Evolutionary conservation across 106 monocot genomes (phyloP).

Genomic region (Posidonia australis): DNA sequence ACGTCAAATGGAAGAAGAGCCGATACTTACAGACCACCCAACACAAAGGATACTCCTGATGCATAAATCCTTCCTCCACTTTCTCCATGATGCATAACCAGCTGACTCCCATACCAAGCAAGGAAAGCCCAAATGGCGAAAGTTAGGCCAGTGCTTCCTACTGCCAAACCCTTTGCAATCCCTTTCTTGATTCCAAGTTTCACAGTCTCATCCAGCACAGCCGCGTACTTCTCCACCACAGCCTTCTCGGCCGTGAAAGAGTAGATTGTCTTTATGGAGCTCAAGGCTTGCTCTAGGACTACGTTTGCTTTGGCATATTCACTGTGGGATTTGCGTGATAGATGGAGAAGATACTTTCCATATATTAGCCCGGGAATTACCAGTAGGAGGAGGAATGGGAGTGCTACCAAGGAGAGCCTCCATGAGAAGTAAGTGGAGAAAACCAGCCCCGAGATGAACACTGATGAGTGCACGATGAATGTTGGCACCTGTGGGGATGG

Average conservation of each 20-base stretch:
- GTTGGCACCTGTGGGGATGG: constrained; percentile 76
- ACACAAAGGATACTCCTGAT: constrained; percentile 56
- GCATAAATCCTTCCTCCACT: constrained; percentile 74
- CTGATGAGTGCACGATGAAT: constrained; percentile 61
- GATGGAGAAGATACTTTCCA: constrained; percentile 53
- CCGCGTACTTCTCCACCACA: constrained; percentile 33
- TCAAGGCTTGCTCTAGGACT: constrained; percentile 49
- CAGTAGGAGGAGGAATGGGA: constrained; percentile 51
- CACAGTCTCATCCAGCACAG: constrained; percentile 34
- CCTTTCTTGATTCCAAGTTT: constrained; percentile 69
- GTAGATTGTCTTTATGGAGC: constrained; percentile 64
- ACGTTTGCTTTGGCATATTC: constrained; percentile 48
- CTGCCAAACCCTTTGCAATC: constrained; percentile 65
- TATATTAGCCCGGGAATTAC: constrained; percentile 69
- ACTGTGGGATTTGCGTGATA: constrained; percentile 33
- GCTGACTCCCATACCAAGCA: constrained; percentile 75
- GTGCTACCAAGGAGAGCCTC: constrained; percentile 56
- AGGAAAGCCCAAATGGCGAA: constrained; percentile 81
- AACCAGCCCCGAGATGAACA: constrained; percentile 54
- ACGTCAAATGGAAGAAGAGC: not conserved
- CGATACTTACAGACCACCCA: constrained; percentile 59
- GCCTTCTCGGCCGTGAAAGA: constrained; percentile 67
- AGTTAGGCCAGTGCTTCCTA: constrained; percentile 53
- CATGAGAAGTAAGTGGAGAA: constrained; percentile 70
- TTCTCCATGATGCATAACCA: constrained; percentile 62